Base-by-base conservation (phyloP, 73 alveolate species). In the Loxodes magnus region DNA sequence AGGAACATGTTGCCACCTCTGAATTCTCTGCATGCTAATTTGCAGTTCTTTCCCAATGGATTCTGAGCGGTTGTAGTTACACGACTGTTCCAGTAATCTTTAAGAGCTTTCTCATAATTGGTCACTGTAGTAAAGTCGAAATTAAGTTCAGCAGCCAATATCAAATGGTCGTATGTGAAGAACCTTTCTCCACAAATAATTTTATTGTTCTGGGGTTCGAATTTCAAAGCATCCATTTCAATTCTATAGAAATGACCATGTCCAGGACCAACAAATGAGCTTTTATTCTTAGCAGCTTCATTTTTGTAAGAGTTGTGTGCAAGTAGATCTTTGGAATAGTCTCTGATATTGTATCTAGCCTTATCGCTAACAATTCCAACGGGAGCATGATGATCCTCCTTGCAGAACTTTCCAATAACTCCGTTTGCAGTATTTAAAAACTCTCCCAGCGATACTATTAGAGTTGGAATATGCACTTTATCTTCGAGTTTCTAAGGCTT, bases 401-500 rank as follows among this genome's bases (percentile, higher is more conserved):
- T 46, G 17, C 59, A 46, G 27, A 46, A 46, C 6, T 37, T 24
- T 9, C 59, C 59, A 7, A 46, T 16, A 37, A 46, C 27, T 17
- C 15, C 15, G 17, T 46, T 46, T n/a, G 26, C 59, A 9, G 59
- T n/a, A 24, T 46, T 46, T 41, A 46, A 10, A 41, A 10, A 46
- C 17, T 46, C 43, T 0, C 59, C 59, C 17, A 10, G 21, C 10
- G 58, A 12, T 5, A 24, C 59, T 25, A 46, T 46, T 22, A 19
- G 22, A n/a, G 59, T 46, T 9, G 22, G 43, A 24, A 46, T 9
- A 24, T 46, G 59, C 15, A 41, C 27, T 24, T 46, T 46, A 3
- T 46, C 59, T 5, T 41, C 59, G 9, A 46, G 59, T 24, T 46
- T 46, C 17, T 46, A 41, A 24, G 59, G 59, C 51, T 46, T 9